Percentiles rank a stretch among this genome's conserved stretches.
Conservation (phyloP, 345 rosid genomes). For the Jatropha curcas region DNA sequence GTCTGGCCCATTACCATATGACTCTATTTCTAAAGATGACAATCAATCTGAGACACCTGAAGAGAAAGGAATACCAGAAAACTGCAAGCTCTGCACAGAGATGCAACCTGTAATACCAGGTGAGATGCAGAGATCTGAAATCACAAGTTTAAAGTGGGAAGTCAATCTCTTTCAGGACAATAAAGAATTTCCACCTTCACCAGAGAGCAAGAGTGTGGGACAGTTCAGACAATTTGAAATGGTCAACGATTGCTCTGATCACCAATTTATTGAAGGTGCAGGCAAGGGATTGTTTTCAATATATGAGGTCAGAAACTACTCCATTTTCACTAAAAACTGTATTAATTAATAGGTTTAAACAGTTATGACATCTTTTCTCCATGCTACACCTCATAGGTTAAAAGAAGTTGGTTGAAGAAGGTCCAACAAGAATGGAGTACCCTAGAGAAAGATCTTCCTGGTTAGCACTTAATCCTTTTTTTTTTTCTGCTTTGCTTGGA, state of each 20-base stretch:
- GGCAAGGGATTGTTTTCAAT: constrained; percentile 41
- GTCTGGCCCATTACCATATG: constrained; percentile 35
- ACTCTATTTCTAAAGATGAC: constrained; percentile 38
- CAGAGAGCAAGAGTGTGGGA: constrained; percentile 22
- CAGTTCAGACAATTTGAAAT: constrained; percentile 70
- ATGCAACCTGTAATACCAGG: constrained; percentile 26
- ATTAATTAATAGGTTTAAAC: constrained; percentile 7
- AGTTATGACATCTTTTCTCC: constrained; percentile 6
- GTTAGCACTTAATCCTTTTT: constrained; percentile 47
- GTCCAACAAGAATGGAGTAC: constrained; percentile 92
- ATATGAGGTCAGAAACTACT: constrained; percentile 60
- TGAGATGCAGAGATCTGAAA: constrained; percentile 30
- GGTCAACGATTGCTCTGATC: constrained; percentile 71
- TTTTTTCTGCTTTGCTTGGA: constrained; percentile 6
- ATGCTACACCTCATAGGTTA: constrained; percentile 43
- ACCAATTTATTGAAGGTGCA: constrained; percentile 57
- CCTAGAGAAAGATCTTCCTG: constrained; percentile 72
- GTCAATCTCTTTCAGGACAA: constrained; percentile 31
- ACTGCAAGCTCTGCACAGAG: constrained; percentile 34
- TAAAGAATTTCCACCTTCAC: constrained; percentile 20
- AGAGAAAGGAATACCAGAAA: constrained; percentile 36
- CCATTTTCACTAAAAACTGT: constrained; percentile 7
- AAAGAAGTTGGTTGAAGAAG: constrained; percentile 76
- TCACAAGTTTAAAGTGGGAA: constrained; percentile 27
- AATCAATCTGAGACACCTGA: constrained; percentile 32